These are phyloP conservation scores for Oligophagozyma castellii DNA, from an alignment of 1,139 yeast species.

Conservation along the genomic window DNA sequence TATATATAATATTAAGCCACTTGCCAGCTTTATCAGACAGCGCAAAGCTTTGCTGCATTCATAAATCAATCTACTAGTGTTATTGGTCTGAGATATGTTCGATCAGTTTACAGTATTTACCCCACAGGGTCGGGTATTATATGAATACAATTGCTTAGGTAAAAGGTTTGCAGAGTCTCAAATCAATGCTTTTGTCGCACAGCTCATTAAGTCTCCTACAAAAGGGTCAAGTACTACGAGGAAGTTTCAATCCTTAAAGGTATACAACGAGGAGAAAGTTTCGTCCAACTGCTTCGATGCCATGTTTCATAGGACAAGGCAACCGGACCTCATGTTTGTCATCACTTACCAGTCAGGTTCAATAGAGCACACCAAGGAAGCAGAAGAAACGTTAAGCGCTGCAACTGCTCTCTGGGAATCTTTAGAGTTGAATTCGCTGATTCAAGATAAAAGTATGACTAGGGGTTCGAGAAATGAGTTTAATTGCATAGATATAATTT, in stretches of 20 bases:
- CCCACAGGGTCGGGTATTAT: slow-evolving; percentile 44
- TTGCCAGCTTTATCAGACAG: too few species aligned
- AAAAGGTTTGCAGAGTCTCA: slow-evolving; percentile 37
- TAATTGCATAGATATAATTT: slow-evolving; percentile 11
- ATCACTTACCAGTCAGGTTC: slow-evolving; percentile 23
- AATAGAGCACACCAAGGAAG: slow-evolving; percentile 23
- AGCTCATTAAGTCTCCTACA: slow-evolving; percentile 21
- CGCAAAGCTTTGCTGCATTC: too few species aligned
- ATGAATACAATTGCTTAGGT: slow-evolving; percentile 32
- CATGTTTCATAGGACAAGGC: slow-evolving; percentile 17
- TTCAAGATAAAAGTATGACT: slow-evolving; percentile 19
- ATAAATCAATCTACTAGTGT: neutral
- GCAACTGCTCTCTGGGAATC: slow-evolving; percentile 19
- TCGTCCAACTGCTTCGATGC: slow-evolving; percentile 25
- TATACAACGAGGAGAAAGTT: too few species aligned
- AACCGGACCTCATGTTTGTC: slow-evolving; percentile 21
- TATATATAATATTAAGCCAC: too few species aligned
- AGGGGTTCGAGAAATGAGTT: slow-evolving; percentile 16
- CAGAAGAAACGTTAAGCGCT: slow-evolving; percentile 20
- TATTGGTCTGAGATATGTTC: slow-evolving; percentile 27
- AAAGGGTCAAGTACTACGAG: too few species aligned
- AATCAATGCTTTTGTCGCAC: slow-evolving; percentile 35
- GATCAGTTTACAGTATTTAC: slow-evolving; percentile 44
- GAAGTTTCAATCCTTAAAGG: too few species aligned
- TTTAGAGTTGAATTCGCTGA: slow-evolving; percentile 16